Evolutionary conservation across 495 filamentous ascomycete genomes (phyloP).

Genomic region (Penicillium coffeae): DNA sequence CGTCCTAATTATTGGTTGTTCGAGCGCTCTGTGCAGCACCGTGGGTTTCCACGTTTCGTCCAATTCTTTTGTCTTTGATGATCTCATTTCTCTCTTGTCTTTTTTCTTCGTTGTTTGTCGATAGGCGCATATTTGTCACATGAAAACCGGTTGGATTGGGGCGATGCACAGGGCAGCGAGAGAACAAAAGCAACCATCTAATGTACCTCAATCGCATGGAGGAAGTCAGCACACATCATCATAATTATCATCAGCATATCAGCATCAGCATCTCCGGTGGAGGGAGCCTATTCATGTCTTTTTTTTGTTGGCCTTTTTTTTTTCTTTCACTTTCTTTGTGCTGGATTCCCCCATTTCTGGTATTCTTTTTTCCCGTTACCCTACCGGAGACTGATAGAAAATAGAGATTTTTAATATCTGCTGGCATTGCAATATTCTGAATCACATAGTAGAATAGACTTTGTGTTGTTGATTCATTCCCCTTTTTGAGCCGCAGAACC

Average conservation of each 20-base stretch:
- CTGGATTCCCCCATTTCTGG: conserved; percentile 18
- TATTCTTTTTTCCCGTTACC: conserved; percentile 11
- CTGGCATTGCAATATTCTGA: conserved; percentile 1
- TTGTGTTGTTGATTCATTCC: not conserved
- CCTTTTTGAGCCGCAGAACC: not conserved
- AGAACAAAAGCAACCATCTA: conserved; percentile 19
- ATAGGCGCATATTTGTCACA: conserved; percentile 32
- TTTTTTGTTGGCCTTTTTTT: conserved; percentile 10
- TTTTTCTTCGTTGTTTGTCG: conserved; percentile 17
- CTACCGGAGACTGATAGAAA: conserved; percentile 18
- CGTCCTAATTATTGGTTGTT: conserved; percentile 9
- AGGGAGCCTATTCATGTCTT: conserved; percentile 4
- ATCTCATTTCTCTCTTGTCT: conserved; percentile 7
- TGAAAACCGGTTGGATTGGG: conserved; percentile 27
- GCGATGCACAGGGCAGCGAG: conserved; percentile 23
- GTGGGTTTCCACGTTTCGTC: not conserved
- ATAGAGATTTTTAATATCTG: conserved; percentile 25
- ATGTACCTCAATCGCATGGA: conserved; percentile 20
- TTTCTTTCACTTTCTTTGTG: conserved; percentile 9
- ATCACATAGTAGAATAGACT: not conserved
- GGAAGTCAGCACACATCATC: conserved; percentile 11
- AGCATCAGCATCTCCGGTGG: conserved; percentile 21
- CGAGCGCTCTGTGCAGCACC: not conserved
- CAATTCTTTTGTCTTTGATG: conserved; percentile 10
- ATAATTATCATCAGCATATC: conserved; percentile 25